Evolutionary conservation across 495 filamentous ascomycete genomes (phyloP), one percentile per base, ranked within the genome.

Genomic region (Penicillium malachiteum): DNA sequence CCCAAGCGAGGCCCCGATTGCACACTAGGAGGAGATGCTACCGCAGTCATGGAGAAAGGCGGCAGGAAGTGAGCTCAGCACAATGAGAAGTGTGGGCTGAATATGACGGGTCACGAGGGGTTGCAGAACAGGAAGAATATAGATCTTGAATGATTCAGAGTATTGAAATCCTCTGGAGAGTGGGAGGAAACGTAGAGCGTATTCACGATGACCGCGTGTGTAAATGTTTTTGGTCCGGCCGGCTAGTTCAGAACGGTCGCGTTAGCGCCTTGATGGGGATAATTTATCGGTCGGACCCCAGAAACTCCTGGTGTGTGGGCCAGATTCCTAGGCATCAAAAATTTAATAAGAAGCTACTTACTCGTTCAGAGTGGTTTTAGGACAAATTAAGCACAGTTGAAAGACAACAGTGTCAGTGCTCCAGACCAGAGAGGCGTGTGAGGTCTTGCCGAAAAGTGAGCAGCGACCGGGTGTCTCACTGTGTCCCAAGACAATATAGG

Each of bases 11-110:
- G 79, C 68, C 78, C 81, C 66, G 83, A 80, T 78, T 92, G 86
- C 72, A 97, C 92, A 74, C 86, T 92, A 72, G 90, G 90, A 58
- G 89, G 91, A 77, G 85, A 90, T 67, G 92, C 94, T 75, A 98
- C 93, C 73, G 94, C 94, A 83, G 94, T 98, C 94, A 98, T 98
- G 71, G 74, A 75, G 71, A 76, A 78, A 63, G 69, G 71, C 68
- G 64, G 60, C 56, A 46, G 55, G 46, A 52, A 60, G 41, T 44
- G 18, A 13, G 59, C 58, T 53, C 49, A 39, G 52, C 37, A 33
- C 35, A 57, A 47, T 48, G 55, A 42, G 37, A 44, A 50, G 42
- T 51, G 58, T 59, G 30, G 30, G 32, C 12, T 6, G n/a, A 18
- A 48, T 32, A 6, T 40, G 38, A 37, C 32, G 37, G 21, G 37